Evolutionary conservation across 805 yeast species (phyloP), one percentile per base, ranked within the genome.

Genomic region (Metschnikowia gruessii): DNA sequence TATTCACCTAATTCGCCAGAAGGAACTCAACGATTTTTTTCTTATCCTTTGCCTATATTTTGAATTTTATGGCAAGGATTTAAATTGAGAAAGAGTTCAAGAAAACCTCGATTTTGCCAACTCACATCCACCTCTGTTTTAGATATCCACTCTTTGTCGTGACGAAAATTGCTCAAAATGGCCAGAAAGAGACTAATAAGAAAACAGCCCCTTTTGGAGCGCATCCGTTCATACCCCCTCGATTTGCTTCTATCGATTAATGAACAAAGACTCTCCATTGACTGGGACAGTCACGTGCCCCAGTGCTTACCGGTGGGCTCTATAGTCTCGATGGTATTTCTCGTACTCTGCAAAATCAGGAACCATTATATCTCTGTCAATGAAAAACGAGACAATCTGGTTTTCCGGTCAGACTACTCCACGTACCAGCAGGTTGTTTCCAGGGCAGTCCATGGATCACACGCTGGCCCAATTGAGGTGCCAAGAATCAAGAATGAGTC

Each of bases 271-370:
- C 50, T 65, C 16, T 66, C 74, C 3, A 68, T 72, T 13, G 75
- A 70, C 28, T 72, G 76, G 76, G 75, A 72, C 48, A 65, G 62
- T 32, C 65, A 67, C 45, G 51, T 63, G 21, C 53, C 57, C 4
- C 52, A 65, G 2, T 67, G 70, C 4, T 45, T 69, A n/a, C 69
- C 70, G 1, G 34, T 61, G 10, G 73, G 73, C 2, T 46, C 57
- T 6, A 31, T 48, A 9, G 48, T 63, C n/a, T 47, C 63, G 6
- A 37, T 53, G 4, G 22, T 55, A 2, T 60, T 54, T 26, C 41
- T 63, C 13, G 38, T 62, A n/a, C 40, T 59, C 34, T 59, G 63
- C 43, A 53, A 57, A 9, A 32, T 63, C 28, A 42, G 55, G n/a
- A 45, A 49, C 40, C 64, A 65, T 49, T 67, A 66, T 52, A 51